Conservation (phyloP, 2,329 filamentous ascomycete species). For the Xylaria sp. region DNA sequence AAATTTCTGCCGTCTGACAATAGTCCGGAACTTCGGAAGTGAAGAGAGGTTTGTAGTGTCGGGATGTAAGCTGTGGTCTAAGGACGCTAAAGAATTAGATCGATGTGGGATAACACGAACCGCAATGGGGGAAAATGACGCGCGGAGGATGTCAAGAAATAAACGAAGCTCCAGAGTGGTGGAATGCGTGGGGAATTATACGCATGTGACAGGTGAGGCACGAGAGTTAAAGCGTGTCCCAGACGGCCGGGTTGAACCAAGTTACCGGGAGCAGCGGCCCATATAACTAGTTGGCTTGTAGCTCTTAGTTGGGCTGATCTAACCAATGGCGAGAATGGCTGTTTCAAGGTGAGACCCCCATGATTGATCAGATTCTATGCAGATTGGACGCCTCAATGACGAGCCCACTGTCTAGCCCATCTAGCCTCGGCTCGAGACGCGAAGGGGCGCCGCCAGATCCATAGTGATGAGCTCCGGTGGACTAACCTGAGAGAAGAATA, state of each 20-base stretch:
- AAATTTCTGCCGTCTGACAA: neutral
- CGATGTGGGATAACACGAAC: neutral
- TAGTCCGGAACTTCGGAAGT: neutral
- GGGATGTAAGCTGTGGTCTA: neutral
- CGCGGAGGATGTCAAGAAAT: neutral
- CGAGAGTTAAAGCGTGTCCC: neutral
- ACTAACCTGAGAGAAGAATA: neutral
- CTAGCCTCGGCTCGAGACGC: neutral
- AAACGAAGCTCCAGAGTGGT: neutral
- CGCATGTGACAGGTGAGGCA: neutral
- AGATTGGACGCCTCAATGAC: conserved; percentile 11
- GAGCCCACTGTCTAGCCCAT: neutral
- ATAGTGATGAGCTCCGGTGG: neutral
- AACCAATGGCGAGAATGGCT: neutral
- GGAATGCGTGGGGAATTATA: conserved; percentile 2
- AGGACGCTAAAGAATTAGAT: neutral
- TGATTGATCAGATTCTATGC: neutral
- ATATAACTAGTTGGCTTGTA: conserved; percentile 7
- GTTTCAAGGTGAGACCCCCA: neutral
- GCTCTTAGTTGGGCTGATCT: neutral
- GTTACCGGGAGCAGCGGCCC: conserved; percentile 5
- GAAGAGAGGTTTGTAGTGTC: neutral
- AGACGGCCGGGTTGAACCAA: conserved; percentile 5
- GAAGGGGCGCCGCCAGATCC: neutral
- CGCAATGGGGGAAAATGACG: neutral